phyloP scores from a whole-genome alignment of 2,329 filamentous ascomycete species.

The Aspergillus intermedius region DNA sequence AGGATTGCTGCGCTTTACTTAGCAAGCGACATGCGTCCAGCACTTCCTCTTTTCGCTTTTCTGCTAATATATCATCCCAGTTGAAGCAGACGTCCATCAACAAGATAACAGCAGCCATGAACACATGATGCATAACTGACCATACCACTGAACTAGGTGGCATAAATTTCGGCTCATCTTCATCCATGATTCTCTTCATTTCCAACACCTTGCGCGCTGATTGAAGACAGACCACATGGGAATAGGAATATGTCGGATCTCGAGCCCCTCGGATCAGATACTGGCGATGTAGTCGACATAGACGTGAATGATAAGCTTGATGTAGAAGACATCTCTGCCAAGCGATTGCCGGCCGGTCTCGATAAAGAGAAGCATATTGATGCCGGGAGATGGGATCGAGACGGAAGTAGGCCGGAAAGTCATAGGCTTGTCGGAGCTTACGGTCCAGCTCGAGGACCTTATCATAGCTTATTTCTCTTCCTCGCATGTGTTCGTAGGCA shows the following conservation, averaged over 20 bases:
- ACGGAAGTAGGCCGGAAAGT: slow-evolving; percentile 32
- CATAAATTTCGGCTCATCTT: slow-evolving; percentile 18
- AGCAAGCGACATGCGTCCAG: slow-evolving; percentile 33
- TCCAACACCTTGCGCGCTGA: slow-evolving; percentile 35
- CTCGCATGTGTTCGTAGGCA: slow-evolving; percentile 19
- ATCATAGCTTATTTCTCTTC: slow-evolving; percentile 26
- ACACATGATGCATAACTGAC: slow-evolving; percentile 34
- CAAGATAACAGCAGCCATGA: slow-evolving; percentile 35
- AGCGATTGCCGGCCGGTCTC: slow-evolving; percentile 21
- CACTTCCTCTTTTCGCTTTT: slow-evolving; percentile 31
- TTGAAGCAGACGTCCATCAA: slow-evolving; percentile 38
- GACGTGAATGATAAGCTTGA: slow-evolving; percentile 28
- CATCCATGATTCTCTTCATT: slow-evolving; percentile 29
- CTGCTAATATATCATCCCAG: slow-evolving; percentile 30
- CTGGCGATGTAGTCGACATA: slow-evolving; percentile 35
- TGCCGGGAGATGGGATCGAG: slow-evolving; percentile 25
- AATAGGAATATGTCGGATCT: slow-evolving; percentile 32
- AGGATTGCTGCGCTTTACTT: slow-evolving; percentile 28
- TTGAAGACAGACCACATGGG: slow-evolving; percentile 30
- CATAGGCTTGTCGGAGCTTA: slow-evolving; percentile 26
- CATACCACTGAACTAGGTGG: slow-evolving; percentile 24
- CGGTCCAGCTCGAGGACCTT: slow-evolving; percentile 34
- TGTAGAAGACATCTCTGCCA: slow-evolving; percentile 32
- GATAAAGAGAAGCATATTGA: slow-evolving; percentile 23
- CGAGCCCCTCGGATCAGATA: slow-evolving; percentile 34